Evolutionary conservation across 345 rosid species (phyloP).

Genomic region (Abelmoschus esculentus): DNA sequence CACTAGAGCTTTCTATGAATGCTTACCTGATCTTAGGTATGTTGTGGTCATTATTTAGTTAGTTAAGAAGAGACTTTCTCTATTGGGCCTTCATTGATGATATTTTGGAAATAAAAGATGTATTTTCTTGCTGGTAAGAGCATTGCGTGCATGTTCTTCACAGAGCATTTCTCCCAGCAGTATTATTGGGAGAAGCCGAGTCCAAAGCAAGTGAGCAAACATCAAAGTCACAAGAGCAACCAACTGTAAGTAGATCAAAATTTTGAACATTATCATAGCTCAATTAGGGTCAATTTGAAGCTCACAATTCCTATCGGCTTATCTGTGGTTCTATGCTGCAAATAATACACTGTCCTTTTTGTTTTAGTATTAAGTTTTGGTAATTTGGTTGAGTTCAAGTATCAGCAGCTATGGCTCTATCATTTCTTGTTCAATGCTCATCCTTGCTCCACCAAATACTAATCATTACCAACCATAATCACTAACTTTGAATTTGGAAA

Average conservation of each 20-base stretch:
- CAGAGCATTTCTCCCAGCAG: conserved; percentile 99
- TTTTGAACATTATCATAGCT: background rate
- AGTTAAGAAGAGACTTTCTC: conserved; percentile 9
- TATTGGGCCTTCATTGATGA: background rate
- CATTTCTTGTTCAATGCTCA: no score
- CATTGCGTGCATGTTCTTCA: conserved; percentile 21
- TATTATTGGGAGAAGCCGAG: conserved; percentile 86
- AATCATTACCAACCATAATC: no score
- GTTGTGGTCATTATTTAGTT: conserved; percentile 19
- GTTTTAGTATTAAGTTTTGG: background rate
- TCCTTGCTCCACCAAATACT: no score
- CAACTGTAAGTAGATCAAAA: conserved; percentile 41
- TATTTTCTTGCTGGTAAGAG: conserved; percentile 1
- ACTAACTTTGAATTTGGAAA: no score
- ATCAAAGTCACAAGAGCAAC: conserved; percentile 58
- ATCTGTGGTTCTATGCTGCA: background rate
- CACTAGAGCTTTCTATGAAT: conserved; percentile 89
- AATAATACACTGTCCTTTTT: background rate
- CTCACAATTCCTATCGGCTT: background rate
- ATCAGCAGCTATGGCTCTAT: no score
- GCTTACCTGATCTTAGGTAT: conserved; percentile 95
- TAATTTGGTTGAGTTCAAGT: background rate
- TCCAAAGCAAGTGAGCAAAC: conserved; percentile 68
- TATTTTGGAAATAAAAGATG: background rate
- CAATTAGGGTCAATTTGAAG: background rate